Evolutionary conservation across 129 eudicot species (phyloP).

Genomic region (Tagetes erecta): DNA sequence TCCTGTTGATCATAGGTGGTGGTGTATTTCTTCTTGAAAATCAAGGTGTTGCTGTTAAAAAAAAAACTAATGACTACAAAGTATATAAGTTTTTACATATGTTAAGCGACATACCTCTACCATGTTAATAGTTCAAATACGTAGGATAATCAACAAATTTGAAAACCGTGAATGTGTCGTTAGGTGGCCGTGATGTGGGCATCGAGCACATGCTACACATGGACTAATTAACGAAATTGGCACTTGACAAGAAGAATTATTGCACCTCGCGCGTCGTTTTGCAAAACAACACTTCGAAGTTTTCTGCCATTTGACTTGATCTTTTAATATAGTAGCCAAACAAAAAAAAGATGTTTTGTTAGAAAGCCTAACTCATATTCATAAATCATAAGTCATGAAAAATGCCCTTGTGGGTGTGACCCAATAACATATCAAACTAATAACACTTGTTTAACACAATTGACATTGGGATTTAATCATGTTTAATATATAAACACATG

Average conservation of each 20-base stretch:
- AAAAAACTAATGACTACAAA: no score
- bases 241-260: not conserved
- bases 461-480: not conserved
- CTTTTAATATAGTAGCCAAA: no score
- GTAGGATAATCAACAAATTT: not conserved
- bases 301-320: not conserved
- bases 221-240: not conserved
- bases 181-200: not conserved
- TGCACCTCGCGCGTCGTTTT: not conserved
- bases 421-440: not conserved
- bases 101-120: not conserved
- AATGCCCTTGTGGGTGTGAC: not conserved
- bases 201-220: conserved; percentile 5
- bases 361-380: no score
- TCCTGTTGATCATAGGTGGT: no score
- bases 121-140: no score
- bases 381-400: not conserved
- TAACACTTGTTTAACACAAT: not conserved
- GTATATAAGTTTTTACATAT: no score
- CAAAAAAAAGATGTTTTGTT: no score
- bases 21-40: no score
- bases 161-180: not conserved
- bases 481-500: not conserved
- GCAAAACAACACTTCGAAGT: not conserved
- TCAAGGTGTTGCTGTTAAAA: no score